Conservation (phyloP, 192 early-diverging fungal species). For the Coemansia reversa region DNA sequence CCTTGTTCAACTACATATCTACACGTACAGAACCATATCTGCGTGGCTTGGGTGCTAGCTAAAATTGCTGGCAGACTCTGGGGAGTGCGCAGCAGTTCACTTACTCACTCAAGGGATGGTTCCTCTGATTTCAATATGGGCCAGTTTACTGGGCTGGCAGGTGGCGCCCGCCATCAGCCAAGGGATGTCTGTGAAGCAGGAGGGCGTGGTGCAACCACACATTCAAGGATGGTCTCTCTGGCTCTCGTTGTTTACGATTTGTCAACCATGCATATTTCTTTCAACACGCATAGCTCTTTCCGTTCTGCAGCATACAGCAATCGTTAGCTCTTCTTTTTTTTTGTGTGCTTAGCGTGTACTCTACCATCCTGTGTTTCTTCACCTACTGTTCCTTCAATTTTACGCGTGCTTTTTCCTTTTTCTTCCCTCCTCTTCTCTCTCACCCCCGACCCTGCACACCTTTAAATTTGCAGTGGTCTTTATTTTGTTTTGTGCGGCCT, state of each 20-base stretch:
- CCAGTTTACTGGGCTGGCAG: background rate
- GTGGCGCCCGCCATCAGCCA: background rate
- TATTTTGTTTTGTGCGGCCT: constrained; percentile 7
- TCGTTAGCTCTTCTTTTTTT: constrained; percentile 7
- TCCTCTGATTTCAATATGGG: background rate
- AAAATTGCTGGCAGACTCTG: background rate
- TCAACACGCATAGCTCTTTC: background rate
- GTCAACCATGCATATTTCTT: background rate
- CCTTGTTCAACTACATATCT: background rate
- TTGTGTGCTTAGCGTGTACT: background rate
- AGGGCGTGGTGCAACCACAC: background rate
- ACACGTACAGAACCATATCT: background rate
- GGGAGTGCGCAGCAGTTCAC: background rate
- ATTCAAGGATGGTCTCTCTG: background rate
- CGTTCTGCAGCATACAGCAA: background rate
- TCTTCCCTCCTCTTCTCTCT: constrained; percentile 14
- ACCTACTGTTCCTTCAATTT: constrained; percentile 1
- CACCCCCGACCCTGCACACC: constrained; percentile 1
- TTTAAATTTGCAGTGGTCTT: constrained; percentile 1
- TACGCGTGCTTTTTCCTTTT: constrained; percentile 1
- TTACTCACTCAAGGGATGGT: background rate
- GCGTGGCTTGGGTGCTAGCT: background rate
- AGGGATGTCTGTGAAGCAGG: background rate
- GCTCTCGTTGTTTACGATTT: background rate
- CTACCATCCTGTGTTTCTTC: background rate